Evolutionary conservation across 306 rosid species (phyloP).

Genomic region (Fragaria iinumae): DNA sequence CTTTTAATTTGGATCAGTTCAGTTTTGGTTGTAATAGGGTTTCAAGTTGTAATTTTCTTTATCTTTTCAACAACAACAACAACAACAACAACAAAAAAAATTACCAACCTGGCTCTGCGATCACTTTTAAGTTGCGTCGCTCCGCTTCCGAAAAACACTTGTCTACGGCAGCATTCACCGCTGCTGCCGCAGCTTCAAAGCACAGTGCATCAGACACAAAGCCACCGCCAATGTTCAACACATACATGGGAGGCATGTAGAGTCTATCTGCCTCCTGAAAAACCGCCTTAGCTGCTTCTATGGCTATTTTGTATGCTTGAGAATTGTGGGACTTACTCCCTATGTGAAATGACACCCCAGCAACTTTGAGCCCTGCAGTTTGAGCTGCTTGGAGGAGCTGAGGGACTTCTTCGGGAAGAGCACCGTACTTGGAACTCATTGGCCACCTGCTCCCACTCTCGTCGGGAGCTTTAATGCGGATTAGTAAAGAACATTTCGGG

Average conservation of each 20-base stretch:
- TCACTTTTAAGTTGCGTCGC: constrained; percentile 14
- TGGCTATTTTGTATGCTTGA: constrained; percentile 30
- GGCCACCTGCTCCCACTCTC: constrained; percentile 34
- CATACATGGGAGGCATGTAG: constrained; percentile 42
- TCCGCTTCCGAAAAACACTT: constrained; percentile 23
- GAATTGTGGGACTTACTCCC: constrained; percentile 48
- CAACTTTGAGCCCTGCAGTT: constrained; percentile 22
- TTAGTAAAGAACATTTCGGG: constrained; percentile 39
- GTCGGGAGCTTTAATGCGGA: constrained; percentile 40
- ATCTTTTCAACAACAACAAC: too few species aligned
- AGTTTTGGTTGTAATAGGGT: too few species aligned
- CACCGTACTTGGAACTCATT: constrained; percentile 48
- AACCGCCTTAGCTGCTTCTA: constrained; percentile 35
- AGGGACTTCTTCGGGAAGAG: constrained; percentile 39
- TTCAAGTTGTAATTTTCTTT: too few species aligned
- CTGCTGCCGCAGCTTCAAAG: constrained; percentile 35
- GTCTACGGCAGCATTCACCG: constrained; percentile 32
- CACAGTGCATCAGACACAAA: constrained; percentile 25
- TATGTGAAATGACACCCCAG: constrained; percentile 59
- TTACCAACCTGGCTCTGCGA: constrained; percentile 57
- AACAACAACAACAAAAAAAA: too few species aligned
- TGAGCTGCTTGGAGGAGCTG: constrained; percentile 47
- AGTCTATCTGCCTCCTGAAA: constrained; percentile 39
- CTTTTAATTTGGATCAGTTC: too few species aligned
- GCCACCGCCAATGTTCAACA: constrained; percentile 61